phyloP scores from a whole-genome alignment of 2,329 filamentous ascomycete genomes.

The Fusarium citri region DNA sequence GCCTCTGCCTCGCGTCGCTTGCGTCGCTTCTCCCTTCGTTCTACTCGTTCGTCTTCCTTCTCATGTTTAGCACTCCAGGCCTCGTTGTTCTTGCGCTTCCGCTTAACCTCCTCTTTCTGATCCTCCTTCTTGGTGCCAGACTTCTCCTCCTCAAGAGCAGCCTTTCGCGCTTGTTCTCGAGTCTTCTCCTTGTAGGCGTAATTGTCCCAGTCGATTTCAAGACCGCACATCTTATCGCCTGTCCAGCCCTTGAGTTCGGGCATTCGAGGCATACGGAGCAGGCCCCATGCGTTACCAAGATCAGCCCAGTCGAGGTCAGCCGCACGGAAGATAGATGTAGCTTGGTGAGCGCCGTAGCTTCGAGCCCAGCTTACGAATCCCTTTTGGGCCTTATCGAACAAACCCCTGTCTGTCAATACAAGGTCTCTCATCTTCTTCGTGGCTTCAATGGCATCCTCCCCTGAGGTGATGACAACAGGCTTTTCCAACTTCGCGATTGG shows the following conservation, averaged over 20 bases:
- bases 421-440: conserved; percentile 71
- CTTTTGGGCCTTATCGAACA: conserved; percentile 89
- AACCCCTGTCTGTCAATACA: conserved; percentile 62
- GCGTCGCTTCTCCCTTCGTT: conserved; percentile 72
- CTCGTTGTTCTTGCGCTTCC: conserved; percentile 72
- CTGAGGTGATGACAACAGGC: conserved; percentile 67
- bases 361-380: conserved; percentile 95
- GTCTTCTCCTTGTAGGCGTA: conserved; percentile 79
- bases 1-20: conserved; percentile 73
- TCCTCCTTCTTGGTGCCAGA: conserved; percentile 52
- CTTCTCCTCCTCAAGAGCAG: conserved; percentile 64
- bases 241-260: conserved; percentile 83
- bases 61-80: conserved; percentile 81
- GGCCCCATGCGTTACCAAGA: conserved; percentile 83
- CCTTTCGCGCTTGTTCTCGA: conserved; percentile 73
- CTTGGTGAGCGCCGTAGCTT: conserved; percentile 90
- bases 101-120: conserved; percentile 58
- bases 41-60: conserved; percentile 70
- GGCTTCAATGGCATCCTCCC: conserved; percentile 68
- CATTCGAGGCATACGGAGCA: conserved; percentile 91
- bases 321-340: conserved; percentile 89
- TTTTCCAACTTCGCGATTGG: conserved; percentile 75
- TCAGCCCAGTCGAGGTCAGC: conserved; percentile 87
- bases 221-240: conserved; percentile 72
- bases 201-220: conserved; percentile 73